Evolutionary conservation across 2,329 filamentous ascomycete genomes (phyloP), one percentile per base, ranked within the genome.

Genomic region (Trematosphaeria pertusa): DNA sequence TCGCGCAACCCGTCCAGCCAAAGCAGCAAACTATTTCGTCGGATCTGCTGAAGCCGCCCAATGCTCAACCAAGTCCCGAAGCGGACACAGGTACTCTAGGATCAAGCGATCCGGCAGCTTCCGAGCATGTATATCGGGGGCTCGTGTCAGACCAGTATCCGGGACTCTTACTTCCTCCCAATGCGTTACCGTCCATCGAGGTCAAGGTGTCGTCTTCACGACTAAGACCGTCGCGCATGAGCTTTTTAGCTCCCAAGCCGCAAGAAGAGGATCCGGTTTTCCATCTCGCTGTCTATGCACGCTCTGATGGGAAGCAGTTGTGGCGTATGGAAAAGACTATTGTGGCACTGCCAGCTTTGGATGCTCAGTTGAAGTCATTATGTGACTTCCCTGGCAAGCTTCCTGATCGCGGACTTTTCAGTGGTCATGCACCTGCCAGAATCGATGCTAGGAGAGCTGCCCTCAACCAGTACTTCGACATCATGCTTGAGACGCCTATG

Each of bases 301-400:
- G 92, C 43, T 87, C 86, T 0, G 85, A 91, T 52, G 78, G 83
- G 3, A 83, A 81, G 44, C 93, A 97, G 69, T 78, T 99, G 9
- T 97, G 94, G 93, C 86, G 93, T 21, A 85, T 96, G 5, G 94
- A 99, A 73, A 99, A 99, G 72, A 91, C 96, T 51, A 88, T 89
- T 3, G 77, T 83, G 11, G 91, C 93, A 20, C 77, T 99, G 20
- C 82, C 85, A n/a, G 86, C 87, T 55, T 79, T 99, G 26, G 93
- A 97, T 67, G 82, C 89, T 45, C 85, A 89, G 47, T 74, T 99
- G 52, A 92, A 89, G 69, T 84, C 88, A 44, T 83, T 87, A 35
- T 75, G 83, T n/a, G 75, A 80, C 5, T 91, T 96, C 62, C 83
- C 82, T 9, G 88, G 86, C 9, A 91, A 79, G 67, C 83, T 92